Base-by-base conservation (phyloP, 148 eudicot species). In the Linanthus parryae region DNA sequence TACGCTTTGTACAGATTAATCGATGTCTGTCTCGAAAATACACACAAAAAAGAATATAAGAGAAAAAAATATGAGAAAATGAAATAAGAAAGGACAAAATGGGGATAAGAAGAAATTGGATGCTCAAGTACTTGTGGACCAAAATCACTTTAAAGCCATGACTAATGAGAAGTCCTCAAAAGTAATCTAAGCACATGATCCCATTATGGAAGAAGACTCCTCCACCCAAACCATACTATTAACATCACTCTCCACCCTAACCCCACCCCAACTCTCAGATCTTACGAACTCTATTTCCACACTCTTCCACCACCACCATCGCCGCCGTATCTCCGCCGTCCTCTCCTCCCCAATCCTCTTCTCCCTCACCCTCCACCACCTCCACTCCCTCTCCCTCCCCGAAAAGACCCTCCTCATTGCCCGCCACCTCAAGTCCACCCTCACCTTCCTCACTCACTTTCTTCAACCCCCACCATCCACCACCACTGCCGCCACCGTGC, bases 371-470 rank as follows among this genome's bases (percentile, higher is more conserved):
- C 71, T 81, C 55, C 52, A 61, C 64, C 73, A 62, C 62, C 83
- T 81, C 59, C 63, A 46, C 75, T 70, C 83, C 49, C 83, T 81
- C 54, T 57, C 83, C 7, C 80, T 81, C 70, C 60, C 58, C 12
- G 58, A 77, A 29, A 81, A 81, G 51, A 71, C 82, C 28, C 75
- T 73, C 71, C 87, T 81, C 54, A 26, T 81, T 15, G 68, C 83
- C 42, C 79, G 77, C 61, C 74, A 70, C 66, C 83, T 81, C 71
- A 34, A 71, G 30, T 73, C 73, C 64, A 48, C 64, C 61, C 73
- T 81, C 54, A 65, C 55, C 56, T 75, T 71, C 63, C 68, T 74
- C 24, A 7, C 57, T 59, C 60, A 63, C 60, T 43, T 39, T 63
- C 54, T 68, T 46, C 52, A 47, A 14, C n/a, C 61, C 73, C 77